Evolutionary conservation across 129 eudicot species (phyloP).

Genomic region (Arctium lappa): DNA sequence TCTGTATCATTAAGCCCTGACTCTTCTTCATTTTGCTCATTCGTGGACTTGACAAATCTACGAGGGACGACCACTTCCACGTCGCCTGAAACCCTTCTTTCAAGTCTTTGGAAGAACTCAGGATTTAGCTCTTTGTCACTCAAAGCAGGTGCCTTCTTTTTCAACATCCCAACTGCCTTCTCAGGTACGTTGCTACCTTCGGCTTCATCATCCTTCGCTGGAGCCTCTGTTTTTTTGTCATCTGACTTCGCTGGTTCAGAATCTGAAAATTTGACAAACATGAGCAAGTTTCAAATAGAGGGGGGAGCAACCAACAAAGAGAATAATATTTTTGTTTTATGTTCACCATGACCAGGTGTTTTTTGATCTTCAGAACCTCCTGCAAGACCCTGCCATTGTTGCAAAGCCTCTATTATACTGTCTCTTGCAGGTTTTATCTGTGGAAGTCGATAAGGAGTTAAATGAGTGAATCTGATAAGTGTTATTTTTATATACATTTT

Average conservation of each 20-base stretch:
- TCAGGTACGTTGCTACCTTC: conserved; percentile 58
- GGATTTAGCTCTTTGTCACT: conserved; percentile 83
- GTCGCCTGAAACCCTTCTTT: conserved; percentile 69
- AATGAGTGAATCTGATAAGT: not conserved
- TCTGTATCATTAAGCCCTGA: conserved; percentile 36
- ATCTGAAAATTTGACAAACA: conserved; percentile 33
- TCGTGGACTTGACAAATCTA: conserved; percentile 54
- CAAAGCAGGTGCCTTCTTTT: conserved; percentile 76
- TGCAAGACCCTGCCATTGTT: conserved; percentile 81
- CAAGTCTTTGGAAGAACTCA: conserved; percentile 90
- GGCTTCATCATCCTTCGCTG: conserved; percentile 43
- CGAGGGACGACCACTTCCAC: conserved; percentile 96
- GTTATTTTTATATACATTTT: no score
- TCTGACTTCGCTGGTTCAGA: conserved; percentile 41
- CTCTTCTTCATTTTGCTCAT: conserved; percentile 43
- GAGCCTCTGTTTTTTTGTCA: conserved; percentile 43
- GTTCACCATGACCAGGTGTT: conserved; percentile 50
- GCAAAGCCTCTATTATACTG: conserved; percentile 83
- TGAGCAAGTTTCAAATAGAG: not conserved
- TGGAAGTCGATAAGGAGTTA: conserved; percentile 4
- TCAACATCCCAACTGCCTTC: conserved; percentile 66
- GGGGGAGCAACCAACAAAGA: not conserved
- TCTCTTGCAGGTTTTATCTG: conserved; percentile 98
- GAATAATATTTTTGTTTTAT: not conserved
- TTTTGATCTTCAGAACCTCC: conserved; percentile 40